Evolutionary conservation across 2,329 filamentous ascomycete species (phyloP).

Genomic region (Pleurostoma richardsiae): DNA sequence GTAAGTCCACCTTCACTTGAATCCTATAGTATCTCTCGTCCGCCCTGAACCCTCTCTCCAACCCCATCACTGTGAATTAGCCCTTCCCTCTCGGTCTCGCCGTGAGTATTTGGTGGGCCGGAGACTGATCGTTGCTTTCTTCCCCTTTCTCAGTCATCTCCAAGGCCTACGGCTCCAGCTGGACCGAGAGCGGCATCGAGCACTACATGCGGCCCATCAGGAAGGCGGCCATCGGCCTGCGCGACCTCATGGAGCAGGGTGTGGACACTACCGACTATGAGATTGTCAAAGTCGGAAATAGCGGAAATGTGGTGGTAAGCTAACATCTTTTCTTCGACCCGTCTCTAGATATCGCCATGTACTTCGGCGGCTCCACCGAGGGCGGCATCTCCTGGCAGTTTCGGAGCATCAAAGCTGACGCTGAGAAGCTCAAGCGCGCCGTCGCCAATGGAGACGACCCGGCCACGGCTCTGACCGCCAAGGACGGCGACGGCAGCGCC

Average conservation of each 20-base stretch:
- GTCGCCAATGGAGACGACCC: conserved; percentile 41
- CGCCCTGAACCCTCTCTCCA: conserved; percentile 2
- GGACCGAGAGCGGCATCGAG: conserved; percentile 39
- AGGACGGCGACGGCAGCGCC: conserved; percentile 14
- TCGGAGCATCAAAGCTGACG: conserved; percentile 48
- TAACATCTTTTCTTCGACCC: conserved; percentile 5
- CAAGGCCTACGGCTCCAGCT: conserved; percentile 42
- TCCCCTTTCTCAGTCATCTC: conserved; percentile 34
- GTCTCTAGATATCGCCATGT: conserved; percentile 49
- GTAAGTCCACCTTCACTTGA: conserved; percentile 33
- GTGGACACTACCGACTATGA: conserved; percentile 38
- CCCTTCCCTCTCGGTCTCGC: not conserved
- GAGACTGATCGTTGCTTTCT: not conserved
- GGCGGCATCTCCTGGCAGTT: conserved; percentile 59
- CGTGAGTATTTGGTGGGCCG: not conserved
- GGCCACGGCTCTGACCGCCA: conserved; percentile 27
- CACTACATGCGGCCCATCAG: conserved; percentile 46
- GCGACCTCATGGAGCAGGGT: conserved; percentile 24
- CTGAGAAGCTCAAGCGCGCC: conserved; percentile 38
- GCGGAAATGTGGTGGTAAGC: conserved; percentile 3
- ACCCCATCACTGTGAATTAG: conserved; percentile 1
- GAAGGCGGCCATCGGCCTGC: conserved; percentile 33
- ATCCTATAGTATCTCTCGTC: not conserved
- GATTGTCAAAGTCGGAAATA: conserved; percentile 1
- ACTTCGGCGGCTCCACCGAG: conserved; percentile 54